phyloP scores from a whole-genome alignment of 2,329 filamentous ascomycete species.

The Aspergillus sp. region DNA sequence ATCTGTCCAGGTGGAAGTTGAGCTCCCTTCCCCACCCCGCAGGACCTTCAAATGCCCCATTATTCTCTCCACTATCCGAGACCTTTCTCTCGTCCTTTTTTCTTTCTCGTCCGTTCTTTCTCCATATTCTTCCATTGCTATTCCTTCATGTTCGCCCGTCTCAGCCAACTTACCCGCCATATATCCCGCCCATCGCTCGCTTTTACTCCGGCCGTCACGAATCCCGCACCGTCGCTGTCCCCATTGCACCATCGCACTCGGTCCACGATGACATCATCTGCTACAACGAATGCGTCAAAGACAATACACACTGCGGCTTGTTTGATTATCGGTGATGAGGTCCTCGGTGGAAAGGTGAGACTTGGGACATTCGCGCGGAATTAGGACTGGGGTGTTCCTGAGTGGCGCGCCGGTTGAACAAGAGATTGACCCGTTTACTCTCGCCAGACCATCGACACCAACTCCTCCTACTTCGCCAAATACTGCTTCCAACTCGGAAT shows the following conservation, averaged over 20 bases:
- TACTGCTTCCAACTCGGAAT: slow-evolving; percentile 61
- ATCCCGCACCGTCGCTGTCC: slow-evolving; percentile 23
- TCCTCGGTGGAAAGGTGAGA: slow-evolving; percentile 82
- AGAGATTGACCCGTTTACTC: neutral
- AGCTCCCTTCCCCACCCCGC: slow-evolving; percentile 9
- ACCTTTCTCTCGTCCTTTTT: slow-evolving; percentile 4
- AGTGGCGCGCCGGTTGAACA: neutral
- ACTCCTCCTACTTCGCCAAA: slow-evolving; percentile 58
- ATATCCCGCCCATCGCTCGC: slow-evolving; percentile 57
- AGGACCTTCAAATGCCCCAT: slow-evolving; percentile 1
- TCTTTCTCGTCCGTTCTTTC: neutral
- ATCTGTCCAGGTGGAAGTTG: neutral
- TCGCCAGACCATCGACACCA: slow-evolving; percentile 58
- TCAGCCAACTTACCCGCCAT: slow-evolving; percentile 68
- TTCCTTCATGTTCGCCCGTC: slow-evolving; percentile 63
- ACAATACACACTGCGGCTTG: slow-evolving; percentile 85
- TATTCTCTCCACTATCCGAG: slow-evolving; percentile 7
- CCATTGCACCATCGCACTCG: slow-evolving; percentile 11
- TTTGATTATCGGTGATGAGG: slow-evolving; percentile 94
- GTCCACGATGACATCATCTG: slow-evolving; percentile 40
- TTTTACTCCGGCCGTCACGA: slow-evolving; percentile 40
- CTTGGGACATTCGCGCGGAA: neutral
- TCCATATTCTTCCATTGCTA: neutral
- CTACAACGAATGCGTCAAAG: slow-evolving; percentile 34
- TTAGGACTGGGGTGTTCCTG: neutral